Conservation (phyloP, 2,329 filamentous ascomycete genomes). For the Trichoderma afroharzianum region DNA sequence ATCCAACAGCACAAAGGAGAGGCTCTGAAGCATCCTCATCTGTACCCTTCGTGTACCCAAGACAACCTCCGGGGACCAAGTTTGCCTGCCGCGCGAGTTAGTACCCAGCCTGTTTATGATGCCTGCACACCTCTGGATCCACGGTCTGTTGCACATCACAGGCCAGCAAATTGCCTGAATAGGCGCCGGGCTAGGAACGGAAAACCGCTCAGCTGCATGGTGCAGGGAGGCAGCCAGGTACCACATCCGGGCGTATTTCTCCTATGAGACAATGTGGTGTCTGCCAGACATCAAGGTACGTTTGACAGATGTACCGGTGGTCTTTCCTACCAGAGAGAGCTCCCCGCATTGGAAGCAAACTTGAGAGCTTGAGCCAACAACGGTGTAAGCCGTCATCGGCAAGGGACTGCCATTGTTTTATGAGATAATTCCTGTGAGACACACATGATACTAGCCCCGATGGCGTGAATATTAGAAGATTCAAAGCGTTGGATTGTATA, state of each 20-base stretch:
- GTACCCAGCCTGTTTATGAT: not conserved
- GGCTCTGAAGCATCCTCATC: not conserved
- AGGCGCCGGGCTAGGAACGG: not conserved
- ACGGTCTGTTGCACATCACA: not conserved
- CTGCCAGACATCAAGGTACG: too few relatives aligned
- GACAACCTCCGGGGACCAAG: not conserved
- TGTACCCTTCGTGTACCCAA: not conserved
- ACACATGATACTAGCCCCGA: not conserved
- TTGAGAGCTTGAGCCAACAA: not conserved
- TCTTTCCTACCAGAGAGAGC: not conserved
- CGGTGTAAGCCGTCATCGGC: not conserved
- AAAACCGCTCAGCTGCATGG: conserved; percentile 14
- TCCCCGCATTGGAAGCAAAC: not conserved
- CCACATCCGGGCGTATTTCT: not conserved
- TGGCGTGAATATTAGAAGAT: not conserved
- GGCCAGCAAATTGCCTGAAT: not conserved
- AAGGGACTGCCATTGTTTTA: not conserved
- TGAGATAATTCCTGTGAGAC: not conserved
- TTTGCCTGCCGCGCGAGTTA: not conserved
- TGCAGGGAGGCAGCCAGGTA: conserved; percentile 2
- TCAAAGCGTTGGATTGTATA: not conserved
- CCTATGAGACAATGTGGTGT: not conserved
- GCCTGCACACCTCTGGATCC: not conserved
- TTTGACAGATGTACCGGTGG: not conserved
- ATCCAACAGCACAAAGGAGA: not conserved